phyloP scores from a whole-genome alignment of 2,329 filamentous ascomycete genomes.

The Cladobotryum protrusum region DNA sequence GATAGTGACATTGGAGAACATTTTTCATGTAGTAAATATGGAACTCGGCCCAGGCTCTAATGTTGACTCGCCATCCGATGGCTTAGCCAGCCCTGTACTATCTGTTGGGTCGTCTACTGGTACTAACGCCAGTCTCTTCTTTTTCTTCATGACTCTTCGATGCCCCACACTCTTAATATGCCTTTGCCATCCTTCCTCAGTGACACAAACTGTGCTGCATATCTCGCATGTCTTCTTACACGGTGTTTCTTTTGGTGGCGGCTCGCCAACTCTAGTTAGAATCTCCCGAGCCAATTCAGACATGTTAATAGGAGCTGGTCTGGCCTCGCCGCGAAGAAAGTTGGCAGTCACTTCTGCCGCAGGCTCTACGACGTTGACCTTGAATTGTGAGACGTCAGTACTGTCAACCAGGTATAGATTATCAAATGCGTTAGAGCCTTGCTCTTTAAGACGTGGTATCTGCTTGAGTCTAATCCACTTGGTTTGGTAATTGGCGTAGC shows the following conservation, averaged over 20 bases:
- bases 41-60: conserved; percentile 6
- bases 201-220: conserved; percentile 60
- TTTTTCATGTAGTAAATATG: conserved; percentile 8
- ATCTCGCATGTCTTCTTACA: conserved; percentile 61
- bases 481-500: conserved; percentile 79
- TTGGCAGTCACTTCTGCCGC: conserved; percentile 54
- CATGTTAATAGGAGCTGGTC: conserved; percentile 45
- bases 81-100: neutral
- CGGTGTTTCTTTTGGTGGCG: conserved; percentile 46
- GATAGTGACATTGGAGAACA: too few relatives aligned
- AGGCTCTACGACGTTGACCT: conserved; percentile 55
- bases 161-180: conserved; percentile 34
- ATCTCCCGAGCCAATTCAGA: conserved; percentile 46
- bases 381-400: conserved; percentile 59
- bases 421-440: conserved; percentile 42
- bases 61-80: conserved; percentile 3
- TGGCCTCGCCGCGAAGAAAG: conserved; percentile 54
- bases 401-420: conserved; percentile 77
- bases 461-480: conserved; percentile 85
- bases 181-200: conserved; percentile 42
- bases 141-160: conserved; percentile 27
- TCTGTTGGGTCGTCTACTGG: conserved; percentile 18
- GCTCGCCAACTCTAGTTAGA: conserved; percentile 43
- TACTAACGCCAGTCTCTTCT: conserved; percentile 32
- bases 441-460: conserved; percentile 58